These are phyloP conservation scores for Debaryomyces subglobosus DNA, from an alignment of 1,139 yeast species.

Conservation along the genomic window DNA sequence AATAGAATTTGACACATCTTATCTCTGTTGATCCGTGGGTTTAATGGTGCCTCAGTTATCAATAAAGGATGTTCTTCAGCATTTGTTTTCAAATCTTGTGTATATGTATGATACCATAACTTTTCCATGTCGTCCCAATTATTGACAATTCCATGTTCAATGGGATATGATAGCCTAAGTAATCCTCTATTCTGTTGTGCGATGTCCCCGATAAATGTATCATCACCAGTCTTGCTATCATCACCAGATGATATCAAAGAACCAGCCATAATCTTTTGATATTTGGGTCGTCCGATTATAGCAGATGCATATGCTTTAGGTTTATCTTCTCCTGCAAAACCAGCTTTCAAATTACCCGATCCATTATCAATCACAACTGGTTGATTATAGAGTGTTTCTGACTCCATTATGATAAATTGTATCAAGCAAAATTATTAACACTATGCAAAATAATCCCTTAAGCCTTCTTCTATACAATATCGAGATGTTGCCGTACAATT, in stretches of 20 bases:
- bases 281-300: slow-evolving; percentile 81
- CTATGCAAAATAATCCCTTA: background rate
- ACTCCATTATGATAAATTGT: slow-evolving; percentile 10
- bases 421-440: background rate
- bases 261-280: slow-evolving; percentile 84
- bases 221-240: slow-evolving; percentile 21
- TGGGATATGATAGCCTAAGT: slow-evolving; percentile 68
- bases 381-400: slow-evolving; percentile 57
- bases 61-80: slow-evolving; percentile 63
- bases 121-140: slow-evolving; percentile 88
- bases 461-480: background rate
- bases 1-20: slow-evolving; percentile 76
- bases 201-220: slow-evolving; percentile 66
- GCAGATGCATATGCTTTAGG: slow-evolving; percentile 61
- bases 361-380: slow-evolving; percentile 94
- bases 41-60: slow-evolving; percentile 88
- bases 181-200: slow-evolving; percentile 82
- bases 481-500: background rate
- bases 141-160: slow-evolving; percentile 78
- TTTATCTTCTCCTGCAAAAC: slow-evolving; percentile 89
- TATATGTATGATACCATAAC: slow-evolving; percentile 68
- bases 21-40: slow-evolving; percentile 72
- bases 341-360: slow-evolving; percentile 85
- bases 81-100: slow-evolving; percentile 56
- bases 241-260: slow-evolving; percentile 49